Evolutionary conservation across 2,329 filamentous ascomycete genomes (phyloP), one percentile per base, ranked within the genome.

Genomic region (Curvularia spicifera): DNA sequence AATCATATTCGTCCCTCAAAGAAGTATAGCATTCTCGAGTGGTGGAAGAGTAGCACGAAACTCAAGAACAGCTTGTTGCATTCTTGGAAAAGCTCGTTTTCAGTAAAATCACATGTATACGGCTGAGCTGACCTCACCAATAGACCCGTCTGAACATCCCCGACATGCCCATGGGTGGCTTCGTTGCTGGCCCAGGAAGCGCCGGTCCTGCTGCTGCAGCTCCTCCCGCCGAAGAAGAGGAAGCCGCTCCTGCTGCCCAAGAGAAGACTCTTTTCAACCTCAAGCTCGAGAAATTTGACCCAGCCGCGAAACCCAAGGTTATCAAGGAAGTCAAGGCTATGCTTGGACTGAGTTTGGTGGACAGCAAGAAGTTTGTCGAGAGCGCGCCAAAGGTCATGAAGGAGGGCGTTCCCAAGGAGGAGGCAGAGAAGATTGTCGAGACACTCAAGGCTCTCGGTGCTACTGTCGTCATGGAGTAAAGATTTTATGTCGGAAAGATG

Each of bases 331-430:
- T 99, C 83, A 99, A 99, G 88, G 89, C 87, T 74, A 85, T 99
- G 87, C 84, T 99, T 60, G 95, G 95, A 43, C 82, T 99, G 76
- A 96, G 91, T 78, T 85, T 99, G 83, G 96, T 99, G 70, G 95
- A 99, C 81, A 96, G 91, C 82, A 99, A 99, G 90, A 99, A 99
- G 85, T 99, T 99, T 75, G 95, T 99, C 67, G 95, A 99, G 85
- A 92, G 91, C 76, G 93, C 91, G 69, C 95, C 95, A 65, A 99
- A 99, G 89, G 83, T 91, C 79, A 91, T 99, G 91, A 98, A 98
- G 89, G 95, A 99, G 82, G 93, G 91, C 51, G 93, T 99, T 69
- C 91, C 94, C 65, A 99, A 99, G 87, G 95, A 99, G 76, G 96
- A 99, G 79, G 93, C 92, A 7, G 94, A 98, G 86, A 99, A 99